These are phyloP conservation scores for Meyerozyma smithsonii DNA, from an alignment of 1,139 yeast genomes.

Conservation along the genomic window DNA sequence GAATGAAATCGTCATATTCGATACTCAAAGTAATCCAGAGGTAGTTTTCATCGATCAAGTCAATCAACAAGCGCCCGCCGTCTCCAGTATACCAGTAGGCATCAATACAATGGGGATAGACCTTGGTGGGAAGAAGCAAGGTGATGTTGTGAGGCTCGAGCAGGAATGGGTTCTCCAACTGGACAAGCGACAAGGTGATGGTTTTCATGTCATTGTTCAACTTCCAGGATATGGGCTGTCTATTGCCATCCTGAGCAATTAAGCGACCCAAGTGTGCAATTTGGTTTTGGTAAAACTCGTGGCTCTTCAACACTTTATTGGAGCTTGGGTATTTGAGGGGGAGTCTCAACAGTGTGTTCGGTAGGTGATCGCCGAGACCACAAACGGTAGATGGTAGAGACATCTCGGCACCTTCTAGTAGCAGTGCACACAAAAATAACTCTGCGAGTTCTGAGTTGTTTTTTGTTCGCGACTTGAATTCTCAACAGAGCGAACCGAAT, in stretches of 20 bases:
- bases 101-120: slow-evolving; percentile 18
- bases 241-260: slow-evolving; percentile 14
- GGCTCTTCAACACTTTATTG: slow-evolving; percentile 1
- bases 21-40: slow-evolving; percentile 12
- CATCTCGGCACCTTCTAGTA: not conserved
- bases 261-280: slow-evolving; percentile 23
- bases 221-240: slow-evolving; percentile 23
- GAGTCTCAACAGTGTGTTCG: slow-evolving; percentile 18
- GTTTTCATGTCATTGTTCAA: slow-evolving; percentile 28
- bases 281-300: slow-evolving; percentile 21
- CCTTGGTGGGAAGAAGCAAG: slow-evolving; percentile 29
- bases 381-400: not conserved
- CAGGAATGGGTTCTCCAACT: slow-evolving; percentile 19
- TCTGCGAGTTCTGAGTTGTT: not conserved
- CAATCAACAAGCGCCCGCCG: slow-evolving; percentile 17
- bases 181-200: slow-evolving; percentile 27
- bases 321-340: slow-evolving; percentile 30
- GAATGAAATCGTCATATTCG: slow-evolving; percentile 14
- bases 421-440: too few relatives aligned
- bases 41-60: slow-evolving; percentile 18
- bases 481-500: not conserved
- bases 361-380: slow-evolving; percentile 24
- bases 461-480: not conserved
- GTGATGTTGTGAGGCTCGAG: slow-evolving; percentile 24
- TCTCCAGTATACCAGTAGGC: slow-evolving; percentile 18